Base-by-base conservation (phyloP, 257 asterid genomes). In the Rubia yunnanensis region DNA sequence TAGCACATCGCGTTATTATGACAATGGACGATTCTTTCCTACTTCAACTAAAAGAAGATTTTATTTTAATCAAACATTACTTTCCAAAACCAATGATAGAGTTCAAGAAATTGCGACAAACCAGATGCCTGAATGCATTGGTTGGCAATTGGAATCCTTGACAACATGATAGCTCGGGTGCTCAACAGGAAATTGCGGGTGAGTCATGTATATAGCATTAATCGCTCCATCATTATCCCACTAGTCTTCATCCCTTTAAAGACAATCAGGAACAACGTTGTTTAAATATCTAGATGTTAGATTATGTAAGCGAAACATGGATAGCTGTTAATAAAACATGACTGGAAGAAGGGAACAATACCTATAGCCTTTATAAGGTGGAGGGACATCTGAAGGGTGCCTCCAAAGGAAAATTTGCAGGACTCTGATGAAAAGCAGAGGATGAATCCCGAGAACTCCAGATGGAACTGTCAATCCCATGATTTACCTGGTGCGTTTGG, bases 141-240 rank as follows among this genome's bases (percentile, higher is more conserved):
- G 95, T 26, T 86, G 95, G 82, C 95, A 89, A 18, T 90, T 96
- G 1, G 97, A 86, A 70, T 88, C 97, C 17, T 90, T 79, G 2
- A 81, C 78, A 20, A 88, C 95, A 6, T 70, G 79, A 52, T 64
- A 82, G 72, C 73, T 81, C 1, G 95, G 97, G 60, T 94, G 99
- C 64, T 94, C 97, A 10, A 85, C 73, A 1, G 99, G 99, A 54
- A 88, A 71, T 65, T 96, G 96, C 49, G 99, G 99, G 69, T 94
- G 99, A 11, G 99, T 94, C 97, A 94, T 94, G 35, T 96, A 89
- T 76, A 90, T 85, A 34, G 96, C 90, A 85, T 94, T 94, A 60
- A 94, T 94, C 3, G 99, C 97, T 63, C 99, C 99, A 54, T 94
- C 99, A 57, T 94, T 94, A 70, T 86, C 99, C 99, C 97, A 94